These are phyloP conservation scores for Dendrobium officinale DNA, from an alignment of 106 monocot genomes.

Conservation along the genomic window DNA sequence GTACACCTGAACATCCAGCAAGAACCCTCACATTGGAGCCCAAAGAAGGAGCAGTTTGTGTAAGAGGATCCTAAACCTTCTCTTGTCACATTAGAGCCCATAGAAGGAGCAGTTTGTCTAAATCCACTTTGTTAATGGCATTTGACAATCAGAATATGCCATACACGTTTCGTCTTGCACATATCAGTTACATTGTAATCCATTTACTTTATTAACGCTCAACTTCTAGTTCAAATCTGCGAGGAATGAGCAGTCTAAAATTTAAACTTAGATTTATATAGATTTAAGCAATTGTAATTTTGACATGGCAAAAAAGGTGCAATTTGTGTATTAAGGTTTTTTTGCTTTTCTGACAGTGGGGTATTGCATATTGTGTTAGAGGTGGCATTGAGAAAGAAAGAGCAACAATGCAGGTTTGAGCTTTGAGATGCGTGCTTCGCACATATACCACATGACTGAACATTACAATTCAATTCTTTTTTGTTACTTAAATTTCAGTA, in stretches of 20 bases:
- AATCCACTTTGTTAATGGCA: not conserved
- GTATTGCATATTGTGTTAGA: slow-evolving; percentile 63
- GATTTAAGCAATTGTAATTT: not conserved
- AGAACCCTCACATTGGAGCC: slow-evolving; percentile 55
- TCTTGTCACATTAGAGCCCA: too few relatives aligned
- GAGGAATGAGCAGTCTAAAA: not conserved
- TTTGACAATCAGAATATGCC: not conserved
- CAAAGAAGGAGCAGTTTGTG: slow-evolving; percentile 43
- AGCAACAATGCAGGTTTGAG: slow-evolving; percentile 54
- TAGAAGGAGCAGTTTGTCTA: not conserved
- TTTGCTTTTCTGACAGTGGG: slow-evolving; percentile 53
- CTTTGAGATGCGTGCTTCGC: not conserved
- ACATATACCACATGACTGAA: not conserved
- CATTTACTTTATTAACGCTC: not conserved
- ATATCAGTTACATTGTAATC: not conserved
- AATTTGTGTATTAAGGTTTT: not conserved
- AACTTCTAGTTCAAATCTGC: not conserved
- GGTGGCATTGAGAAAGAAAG: slow-evolving; percentile 55
- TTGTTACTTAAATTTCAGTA: slow-evolving; percentile 36
- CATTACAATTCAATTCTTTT: not conserved
- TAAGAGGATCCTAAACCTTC: slow-evolving; percentile 19
- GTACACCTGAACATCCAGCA: slow-evolving; percentile 63
- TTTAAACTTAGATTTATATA: not conserved
- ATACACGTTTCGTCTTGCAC: not conserved
- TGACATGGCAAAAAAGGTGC: not conserved